Evolutionary conservation across 169 alveolate species (phyloP).

Genomic region (Plasmodium blacklocki): DNA sequence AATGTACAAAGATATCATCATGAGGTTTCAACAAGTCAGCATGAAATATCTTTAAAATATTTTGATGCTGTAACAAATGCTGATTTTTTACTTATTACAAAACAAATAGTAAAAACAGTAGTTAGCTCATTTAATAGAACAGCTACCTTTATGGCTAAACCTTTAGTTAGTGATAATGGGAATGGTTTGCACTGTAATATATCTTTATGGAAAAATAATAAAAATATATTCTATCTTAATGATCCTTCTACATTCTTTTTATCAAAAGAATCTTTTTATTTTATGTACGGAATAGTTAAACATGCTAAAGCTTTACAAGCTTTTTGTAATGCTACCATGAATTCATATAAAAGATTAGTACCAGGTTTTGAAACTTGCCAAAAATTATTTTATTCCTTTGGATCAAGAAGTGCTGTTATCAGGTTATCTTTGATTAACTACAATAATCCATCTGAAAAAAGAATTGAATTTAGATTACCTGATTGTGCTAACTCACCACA

Average conservation of each 20-base stretch:
- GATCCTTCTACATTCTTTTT: slow-evolving; percentile 80
- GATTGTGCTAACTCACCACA: slow-evolving; percentile 87
- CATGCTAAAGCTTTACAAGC: slow-evolving; percentile 88
- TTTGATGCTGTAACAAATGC: slow-evolving; percentile 79
- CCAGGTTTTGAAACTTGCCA: slow-evolving; percentile 88
- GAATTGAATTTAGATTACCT: slow-evolving; percentile 88
- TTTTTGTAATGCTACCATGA: slow-evolving; percentile 84
- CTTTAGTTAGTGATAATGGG: slow-evolving; percentile 84
- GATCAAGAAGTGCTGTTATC: slow-evolving; percentile 89
- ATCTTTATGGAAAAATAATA: slow-evolving; percentile 86
- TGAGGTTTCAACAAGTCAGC: slow-evolving; percentile 89
- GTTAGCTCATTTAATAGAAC: slow-evolving; percentile 82
- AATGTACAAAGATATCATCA: slow-evolving; percentile 88
- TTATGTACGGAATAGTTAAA: slow-evolving; percentile 85
- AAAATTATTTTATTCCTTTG: slow-evolving; percentile 82
- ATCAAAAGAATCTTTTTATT: slow-evolving; percentile 81
- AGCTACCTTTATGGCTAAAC: slow-evolving; percentile 90
- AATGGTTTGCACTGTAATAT: slow-evolving; percentile 87
- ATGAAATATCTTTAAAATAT: slow-evolving; percentile 83
- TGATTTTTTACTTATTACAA: slow-evolving; percentile 79
- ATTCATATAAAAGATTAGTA: slow-evolving; percentile 87
- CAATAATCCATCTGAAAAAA: slow-evolving; percentile 74
- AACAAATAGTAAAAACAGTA: slow-evolving; percentile 81
- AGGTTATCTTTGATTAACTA: slow-evolving; percentile 81
- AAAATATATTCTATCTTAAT: slow-evolving; percentile 82